Percentiles rank a stretch among this genome's conserved stretches.
These are phyloP conservation scores for Senecio squalidus DNA, from an alignment of 140 eudicot species.

Conservation along the genomic window DNA sequence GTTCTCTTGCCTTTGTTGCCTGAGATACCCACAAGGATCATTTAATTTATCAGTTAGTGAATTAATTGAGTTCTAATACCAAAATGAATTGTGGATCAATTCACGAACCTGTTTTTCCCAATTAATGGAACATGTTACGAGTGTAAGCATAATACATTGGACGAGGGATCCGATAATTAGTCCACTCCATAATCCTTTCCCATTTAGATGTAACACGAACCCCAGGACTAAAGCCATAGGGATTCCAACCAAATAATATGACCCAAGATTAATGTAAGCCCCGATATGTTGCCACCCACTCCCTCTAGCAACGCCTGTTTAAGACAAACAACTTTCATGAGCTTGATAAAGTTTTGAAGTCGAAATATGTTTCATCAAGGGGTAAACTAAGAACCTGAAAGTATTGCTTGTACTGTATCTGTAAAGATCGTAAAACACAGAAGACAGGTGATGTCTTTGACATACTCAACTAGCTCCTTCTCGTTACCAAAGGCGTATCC, in stretches of 20 bases:
- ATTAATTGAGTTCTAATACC: background rate
- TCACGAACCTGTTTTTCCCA: constrained; percentile 47
- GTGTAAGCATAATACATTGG: constrained; percentile 35
- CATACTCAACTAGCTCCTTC: constrained; percentile 41
- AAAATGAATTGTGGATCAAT: background rate
- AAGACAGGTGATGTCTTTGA: constrained; percentile 34
- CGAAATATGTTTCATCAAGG: background rate
- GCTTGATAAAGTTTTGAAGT: background rate
- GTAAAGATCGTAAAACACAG: constrained; percentile 45
- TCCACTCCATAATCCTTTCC: constrained; percentile 47
- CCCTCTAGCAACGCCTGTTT: constrained; percentile 67
- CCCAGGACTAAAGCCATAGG: constrained; percentile 46
- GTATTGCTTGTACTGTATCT: constrained; percentile 47
- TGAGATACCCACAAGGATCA: constrained; percentile 17
- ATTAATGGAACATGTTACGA: constrained; percentile 28
- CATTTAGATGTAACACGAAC: constrained; percentile 32
- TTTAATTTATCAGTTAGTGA: background rate
- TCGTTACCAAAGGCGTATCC: constrained; percentile 60
- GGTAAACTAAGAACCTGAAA: constrained; percentile 32
- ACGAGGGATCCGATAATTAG: constrained; percentile 30
- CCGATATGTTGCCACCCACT: constrained; percentile 56
- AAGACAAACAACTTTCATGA: background rate
- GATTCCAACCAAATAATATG: constrained; percentile 42
- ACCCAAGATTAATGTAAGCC: constrained; percentile 49
- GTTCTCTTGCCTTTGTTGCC: constrained; percentile 13